phyloP scores from a whole-genome alignment of 139 green algal species.

The Mesostigma viride region DNA sequence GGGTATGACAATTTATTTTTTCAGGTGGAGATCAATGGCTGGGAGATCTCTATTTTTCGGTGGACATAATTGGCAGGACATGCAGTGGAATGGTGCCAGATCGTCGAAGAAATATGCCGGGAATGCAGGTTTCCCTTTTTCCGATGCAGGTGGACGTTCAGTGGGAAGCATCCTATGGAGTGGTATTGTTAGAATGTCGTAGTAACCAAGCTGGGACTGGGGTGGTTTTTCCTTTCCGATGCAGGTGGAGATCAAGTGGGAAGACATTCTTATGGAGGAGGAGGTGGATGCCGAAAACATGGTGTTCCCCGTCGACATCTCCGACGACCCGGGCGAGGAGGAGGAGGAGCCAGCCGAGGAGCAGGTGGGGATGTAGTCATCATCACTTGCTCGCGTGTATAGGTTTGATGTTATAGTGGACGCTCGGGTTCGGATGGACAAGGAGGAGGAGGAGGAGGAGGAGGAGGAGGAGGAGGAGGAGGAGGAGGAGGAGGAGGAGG shows the following conservation, averaged over 20 bases:
- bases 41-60: too few relatives aligned
- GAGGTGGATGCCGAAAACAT: slow-evolving; percentile 22
- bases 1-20: too few relatives aligned
- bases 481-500: not conserved
- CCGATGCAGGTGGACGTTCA: too few relatives aligned
- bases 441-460: not conserved
- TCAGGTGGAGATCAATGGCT: too few relatives aligned
- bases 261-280: slow-evolving; percentile 69
- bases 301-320: slow-evolving; percentile 26
- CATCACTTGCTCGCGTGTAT: not conserved
- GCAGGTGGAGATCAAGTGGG: slow-evolving; percentile 77
- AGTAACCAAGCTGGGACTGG: too few relatives aligned
- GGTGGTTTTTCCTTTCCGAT: slow-evolving; percentile 28
- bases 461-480: not conserved
- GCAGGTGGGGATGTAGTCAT: slow-evolving; percentile 15
- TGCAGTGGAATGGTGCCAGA: too few relatives aligned
- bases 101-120: too few relatives aligned
- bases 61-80: too few relatives aligned
- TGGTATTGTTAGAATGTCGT: too few relatives aligned
- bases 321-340: slow-evolving; percentile 45
- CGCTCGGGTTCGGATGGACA: not conserved
- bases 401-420: not conserved
- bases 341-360: slow-evolving; percentile 28
- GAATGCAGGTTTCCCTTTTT: too few relatives aligned
- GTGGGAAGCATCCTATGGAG: too few relatives aligned